Base-by-base conservation (phyloP, 2,329 filamentous ascomycete genomes). In the Curvularia verruculosa region DNA sequence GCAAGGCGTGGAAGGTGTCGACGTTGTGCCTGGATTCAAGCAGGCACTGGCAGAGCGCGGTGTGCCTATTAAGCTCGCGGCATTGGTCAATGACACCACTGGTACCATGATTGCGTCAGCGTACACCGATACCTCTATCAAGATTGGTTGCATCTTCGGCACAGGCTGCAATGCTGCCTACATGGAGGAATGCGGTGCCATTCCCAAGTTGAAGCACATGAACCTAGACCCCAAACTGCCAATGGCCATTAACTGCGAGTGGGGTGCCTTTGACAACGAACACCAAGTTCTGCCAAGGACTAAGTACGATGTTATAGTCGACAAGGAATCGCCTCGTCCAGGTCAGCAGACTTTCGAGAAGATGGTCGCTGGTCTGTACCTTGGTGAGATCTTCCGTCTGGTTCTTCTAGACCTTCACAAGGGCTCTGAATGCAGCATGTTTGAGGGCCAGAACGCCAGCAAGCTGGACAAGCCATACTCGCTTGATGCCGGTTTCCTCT, bases 171-270 rank as follows among this genome's bases (percentile, higher is more conserved):
- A 99, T 72, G 95, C 94, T 39, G 95, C 95, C 37, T 99, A 99
- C 81, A 96, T 99, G 90, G 95, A 99, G 79, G 80, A 96, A 71
- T 91, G 87, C 63, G 92, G 92, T 64, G 91, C 89, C 12, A 92
- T 99, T 64, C 94, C 93, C 64, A 99, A 99, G 83, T 86, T 99
- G 52, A 91, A 90, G 10, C 87, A 97, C 80, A 85, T 96, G 83
- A 95, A 96, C 71, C 85, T 98, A 36, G 90, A 92, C 48, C 82
- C 91, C 0, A 88, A 95, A 60, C 87, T 87, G 59, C 92, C 89
- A 45, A 96, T 98, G 85, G 93, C 92, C 47, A 97, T 98, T 82
- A 98, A 98, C 83, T 97, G 94, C 81, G 94, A 98, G 78, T 98
- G 93, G 85, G 94, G 94, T 61, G 93, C 94, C 31, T 98, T 98